A percentile compares a stretch with the other conserved stretches of the same genome.
Evolutionary conservation across 1,139 yeast genomes (phyloP).

Genomic region (Arxiozyma heterogenica): DNA sequence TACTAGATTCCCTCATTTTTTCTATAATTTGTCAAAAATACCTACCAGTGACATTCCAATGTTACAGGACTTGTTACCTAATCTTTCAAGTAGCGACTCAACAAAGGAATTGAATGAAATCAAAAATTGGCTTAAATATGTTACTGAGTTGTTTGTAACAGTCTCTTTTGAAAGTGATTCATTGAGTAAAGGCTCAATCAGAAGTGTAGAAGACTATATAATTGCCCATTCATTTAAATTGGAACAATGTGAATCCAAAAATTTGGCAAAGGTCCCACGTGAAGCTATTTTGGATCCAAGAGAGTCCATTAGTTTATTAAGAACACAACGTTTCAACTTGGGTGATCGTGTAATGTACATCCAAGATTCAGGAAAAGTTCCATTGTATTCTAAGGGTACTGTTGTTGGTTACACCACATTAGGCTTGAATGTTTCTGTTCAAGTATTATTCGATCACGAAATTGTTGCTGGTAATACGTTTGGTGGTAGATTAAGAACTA

Average conservation of each 20-base stretch:
- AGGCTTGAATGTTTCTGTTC: slow-evolving; percentile 45
- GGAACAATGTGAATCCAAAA: slow-evolving; percentile 40
- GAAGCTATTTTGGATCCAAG: slow-evolving; percentile 74
- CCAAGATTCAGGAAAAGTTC: slow-evolving; percentile 83
- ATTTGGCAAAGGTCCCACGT: slow-evolving; percentile 74
- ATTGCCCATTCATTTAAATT: slow-evolving; percentile 40
- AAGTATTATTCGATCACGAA: slow-evolving; percentile 75
- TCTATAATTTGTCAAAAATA: slow-evolving; percentile 30
- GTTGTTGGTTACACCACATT: slow-evolving; percentile 69
- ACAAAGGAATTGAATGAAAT: slow-evolving; percentile 39
- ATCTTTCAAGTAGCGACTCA: slow-evolving; percentile 33
- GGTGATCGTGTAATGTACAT: slow-evolving; percentile 90
- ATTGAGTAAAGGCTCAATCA: slow-evolving; percentile 56
- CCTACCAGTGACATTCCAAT: slow-evolving; percentile 34
- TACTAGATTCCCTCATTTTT: slow-evolving; percentile 51
- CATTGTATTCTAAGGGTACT: slow-evolving; percentile 81
- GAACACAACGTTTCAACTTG: slow-evolving; percentile 65
- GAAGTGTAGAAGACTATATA: slow-evolving; percentile 59
- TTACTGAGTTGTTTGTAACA: slow-evolving; percentile 46
- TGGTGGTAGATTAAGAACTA: slow-evolving; percentile 66
- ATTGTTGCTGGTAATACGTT: slow-evolving; percentile 74
- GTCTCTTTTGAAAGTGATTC: slow-evolving; percentile 77
- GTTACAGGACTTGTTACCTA: slow-evolving; percentile 36
- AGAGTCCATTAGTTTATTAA: slow-evolving; percentile 61
- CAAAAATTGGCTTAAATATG: slow-evolving; percentile 49